Evolutionary conservation across 331 rosid species (phyloP), one percentile per base, ranked within the genome.

Genomic region (Pyracantha coccinea): DNA sequence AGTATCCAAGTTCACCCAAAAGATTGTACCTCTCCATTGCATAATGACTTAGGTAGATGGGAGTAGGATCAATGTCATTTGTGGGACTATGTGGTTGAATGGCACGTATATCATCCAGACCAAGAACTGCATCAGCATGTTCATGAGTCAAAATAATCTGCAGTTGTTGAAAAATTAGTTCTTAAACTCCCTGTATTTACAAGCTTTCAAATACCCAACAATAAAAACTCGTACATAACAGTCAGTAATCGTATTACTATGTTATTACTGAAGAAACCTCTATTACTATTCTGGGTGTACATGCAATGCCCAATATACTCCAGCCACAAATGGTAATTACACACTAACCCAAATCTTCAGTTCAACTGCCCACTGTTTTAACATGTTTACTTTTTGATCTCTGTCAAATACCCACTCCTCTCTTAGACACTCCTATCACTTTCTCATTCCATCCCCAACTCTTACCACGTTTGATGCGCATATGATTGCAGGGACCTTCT

Each of bases 81-180:
- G 84, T 83, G 53, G 93, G 69, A 74, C 99, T 92, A 84, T 35
- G 83, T 61, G 93, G 92, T 85, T 90, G 96, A 61, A 89, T 89
- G 73, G 88, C 87, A 45, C 96, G 92, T 75, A 95, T 70, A 72
- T 95, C 97, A 89, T 95, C 99, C 87, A 95, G 85, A 76, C 99
- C 99, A 89, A 95, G 97, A 82, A 92, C 93, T 72, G 99, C 99
- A 85, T 92, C 99, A 4, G 99, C 99, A 84, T 95, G 99, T 78
- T 92, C 99, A 80, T 92, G 99, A 84, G 97, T 92, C 89, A 95
- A 88, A 77, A 94, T 77, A 75, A 94, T 88, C 99, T 95, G 96
- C 86, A 86, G 74, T 41, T 53, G 24, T 77, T 45, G 67, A 44
- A 67, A 50, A 62, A 29, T 41, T 71, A 71, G 64, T 58, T 41